Evolutionary conservation across 495 filamentous ascomycete species (phyloP), one percentile per base, ranked within the genome.

Genomic region (Lepraria neglecta): DNA sequence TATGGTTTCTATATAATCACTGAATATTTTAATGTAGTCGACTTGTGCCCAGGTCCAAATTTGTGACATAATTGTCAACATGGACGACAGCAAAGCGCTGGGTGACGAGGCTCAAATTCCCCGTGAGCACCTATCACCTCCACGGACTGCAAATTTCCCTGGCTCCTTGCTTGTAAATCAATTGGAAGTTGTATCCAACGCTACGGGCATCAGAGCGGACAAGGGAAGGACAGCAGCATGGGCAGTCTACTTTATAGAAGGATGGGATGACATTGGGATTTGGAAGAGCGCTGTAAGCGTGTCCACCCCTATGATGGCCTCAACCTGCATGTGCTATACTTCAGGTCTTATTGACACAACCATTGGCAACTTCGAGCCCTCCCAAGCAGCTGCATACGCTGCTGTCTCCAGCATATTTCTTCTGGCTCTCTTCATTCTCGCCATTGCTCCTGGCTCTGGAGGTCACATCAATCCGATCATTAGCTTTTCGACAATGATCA

Each of bases 381-480:
- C 53, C 10, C 65, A 68, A 51, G 44, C 70, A 28, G 63, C 66
- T 3, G 67, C 63, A 14, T 75, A 73, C 45, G 71, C 73, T 14
- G 78, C 76, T 42, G 72, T 82, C 56, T 72, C 69, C 58, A 82
- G 77, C 59, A 61, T 74, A 14, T 65, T 82, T 24, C 66, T 79
- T 58, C 73, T 80, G 19, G 67, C 76, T 4, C 66, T 78, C 1
- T 77, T 82, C 64, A 80, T 82, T 59, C 82, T 77, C 56, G 76
- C 76, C 21, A 72, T 77, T n/a, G 73, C 75, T 14, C 72, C 78
- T 1, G 73, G 73, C 6, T 79, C 77, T 19, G 81, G 79, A 53
- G 78, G 76, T 11, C 80, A 83, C 56, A 58, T 83, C 52, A 83
- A 76, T 60, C 80, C 79, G 0, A 72, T 75, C 17, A 81, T 82